Evolutionary conservation across 78 protist species (phyloP).

Genomic region (Dictyostelium intermedium): DNA sequence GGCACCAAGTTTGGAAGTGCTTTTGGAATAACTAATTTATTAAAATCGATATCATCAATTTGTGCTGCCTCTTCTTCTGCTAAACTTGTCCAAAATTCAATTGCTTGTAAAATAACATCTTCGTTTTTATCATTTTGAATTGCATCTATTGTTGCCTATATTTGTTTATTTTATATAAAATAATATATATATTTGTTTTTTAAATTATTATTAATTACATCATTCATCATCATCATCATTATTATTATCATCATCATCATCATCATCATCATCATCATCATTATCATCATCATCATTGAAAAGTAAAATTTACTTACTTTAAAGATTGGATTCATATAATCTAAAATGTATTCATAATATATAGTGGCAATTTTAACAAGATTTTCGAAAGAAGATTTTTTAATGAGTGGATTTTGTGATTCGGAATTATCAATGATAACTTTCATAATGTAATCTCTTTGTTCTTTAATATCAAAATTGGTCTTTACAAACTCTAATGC

Average conservation of each 20-base stretch:
- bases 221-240: not conserved
- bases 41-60: not conserved
- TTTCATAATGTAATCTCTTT: slow-evolving; percentile 11
- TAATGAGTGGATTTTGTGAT: not conserved
- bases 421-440: slow-evolving; percentile 80
- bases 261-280: not conserved
- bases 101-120: slow-evolving; percentile 89
- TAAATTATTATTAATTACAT: not conserved
- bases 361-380: slow-evolving; percentile 79
- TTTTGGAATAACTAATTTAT: slow-evolving; percentile 3
- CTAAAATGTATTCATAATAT: slow-evolving; percentile 85
- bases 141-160: slow-evolving; percentile 74
- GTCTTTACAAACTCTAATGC: slow-evolving; percentile 77
- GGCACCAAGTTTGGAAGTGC: slow-evolving; percentile 81
- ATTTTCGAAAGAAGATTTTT: slow-evolving; percentile 47
- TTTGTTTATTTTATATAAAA: no score
- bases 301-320: slow-evolving; percentile 42
- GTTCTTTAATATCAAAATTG: slow-evolving; percentile 30
- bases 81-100: slow-evolving; percentile 97
- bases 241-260: not conserved
- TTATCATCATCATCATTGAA: not conserved
- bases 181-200: no score
- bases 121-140: slow-evolving; percentile 81
- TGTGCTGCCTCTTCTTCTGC: slow-evolving; percentile 90
- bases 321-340: slow-evolving; percentile 81